Base-by-base conservation (phyloP, 2,329 filamentous ascomycete genomes). In the Berkeleyomyces basicola region DNA sequence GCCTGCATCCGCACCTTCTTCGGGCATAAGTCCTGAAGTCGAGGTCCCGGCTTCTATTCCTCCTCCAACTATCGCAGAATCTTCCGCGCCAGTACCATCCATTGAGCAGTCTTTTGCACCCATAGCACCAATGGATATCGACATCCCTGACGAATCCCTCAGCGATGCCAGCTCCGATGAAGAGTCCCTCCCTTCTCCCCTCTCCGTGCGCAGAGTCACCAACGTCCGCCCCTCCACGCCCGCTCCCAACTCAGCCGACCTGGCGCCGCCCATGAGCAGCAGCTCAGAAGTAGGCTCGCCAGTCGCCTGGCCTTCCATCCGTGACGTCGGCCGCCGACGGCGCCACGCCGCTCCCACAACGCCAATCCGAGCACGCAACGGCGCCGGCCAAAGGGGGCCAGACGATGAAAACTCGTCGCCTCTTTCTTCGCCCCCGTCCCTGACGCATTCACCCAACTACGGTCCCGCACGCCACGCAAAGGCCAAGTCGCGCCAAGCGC, bases 361-460 rank as follows among this genome's bases (percentile, higher is more conserved):
- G 0, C 74, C 75, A 5, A 64, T 71, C 16, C 70, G 70, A 6
- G 70, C 74, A 42, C 42, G 60, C 10, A 47, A 55, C n/a, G 61
- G 61, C 31, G 61, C 43, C 43, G 9, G 33, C 5, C 55, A 53
- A n/a, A 36, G 39, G 2, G n/a, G 9, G 3, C 39, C 14, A 1
- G 59, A 44, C 43, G 61, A 62, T 33, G 75, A 75, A 53, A 71
- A 75, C 65, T 66, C 74, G n/a, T 82, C 80, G 0, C 77, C 82
- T 55, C 72, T 82, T 9, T 85, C 83, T 1, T 85, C 82, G 2
- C 83, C 82, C 0, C 83, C 83, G 0, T 85, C 83, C 0, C 74
- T 86, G 3, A 86, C 83, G 3, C 82, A 86, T 68, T 86, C 83
- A 0, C 83, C 83, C 40, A 85, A 85, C 67, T 78, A 75, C 65